Evolutionary conservation across 2,329 filamentous ascomycete species (phyloP).

Genomic region (Lasiodiplodia sp.): DNA sequence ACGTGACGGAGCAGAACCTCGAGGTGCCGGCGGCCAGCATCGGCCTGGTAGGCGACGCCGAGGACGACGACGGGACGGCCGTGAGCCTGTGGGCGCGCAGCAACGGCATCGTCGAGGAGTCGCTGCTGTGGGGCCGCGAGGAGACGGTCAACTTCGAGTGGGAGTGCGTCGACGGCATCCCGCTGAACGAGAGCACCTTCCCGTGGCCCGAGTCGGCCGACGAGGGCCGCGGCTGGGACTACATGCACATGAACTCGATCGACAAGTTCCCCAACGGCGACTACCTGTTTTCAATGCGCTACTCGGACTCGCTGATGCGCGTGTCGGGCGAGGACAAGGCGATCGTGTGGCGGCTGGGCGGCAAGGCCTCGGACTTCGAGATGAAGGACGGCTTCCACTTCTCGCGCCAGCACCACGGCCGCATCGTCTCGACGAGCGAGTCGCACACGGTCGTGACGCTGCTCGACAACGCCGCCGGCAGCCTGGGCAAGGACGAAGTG

Average conservation of each 20-base stretch:
- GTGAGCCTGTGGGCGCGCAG: constrained; percentile 40
- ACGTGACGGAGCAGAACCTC: constrained; percentile 47
- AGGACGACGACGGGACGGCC: constrained; percentile 42
- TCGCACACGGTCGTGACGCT: constrained; percentile 61
- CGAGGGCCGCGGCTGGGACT: constrained; percentile 40
- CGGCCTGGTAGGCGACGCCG: constrained; percentile 44
- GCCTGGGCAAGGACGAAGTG: constrained; percentile 46
- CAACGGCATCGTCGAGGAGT: constrained; percentile 51
- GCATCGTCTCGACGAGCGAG: constrained; percentile 48
- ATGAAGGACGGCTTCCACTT: constrained; percentile 8
- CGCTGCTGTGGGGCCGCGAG: constrained; percentile 52
- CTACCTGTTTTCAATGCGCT: constrained; percentile 41
- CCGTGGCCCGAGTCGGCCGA: constrained; percentile 13
- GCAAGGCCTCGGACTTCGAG: constrained; percentile 36
- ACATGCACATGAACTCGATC: constrained; percentile 51
- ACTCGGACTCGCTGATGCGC: constrained; percentile 39
- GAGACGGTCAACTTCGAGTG: constrained; percentile 63
- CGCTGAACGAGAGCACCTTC: constrained; percentile 39
- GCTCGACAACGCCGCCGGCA: constrained; percentile 62
- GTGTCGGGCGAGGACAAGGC: constrained; percentile 36
- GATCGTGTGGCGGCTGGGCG: constrained; percentile 46
- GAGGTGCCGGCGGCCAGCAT: constrained; percentile 1
- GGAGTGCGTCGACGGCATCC: constrained; percentile 63
- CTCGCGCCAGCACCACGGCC: constrained; percentile 27
- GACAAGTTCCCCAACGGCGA: constrained; percentile 47